A percentile compares a stretch with the other conserved stretches of the same genome.
Conservation (phyloP, 2,329 filamentous ascomycete genomes). For the Orbilia javanica region DNA sequence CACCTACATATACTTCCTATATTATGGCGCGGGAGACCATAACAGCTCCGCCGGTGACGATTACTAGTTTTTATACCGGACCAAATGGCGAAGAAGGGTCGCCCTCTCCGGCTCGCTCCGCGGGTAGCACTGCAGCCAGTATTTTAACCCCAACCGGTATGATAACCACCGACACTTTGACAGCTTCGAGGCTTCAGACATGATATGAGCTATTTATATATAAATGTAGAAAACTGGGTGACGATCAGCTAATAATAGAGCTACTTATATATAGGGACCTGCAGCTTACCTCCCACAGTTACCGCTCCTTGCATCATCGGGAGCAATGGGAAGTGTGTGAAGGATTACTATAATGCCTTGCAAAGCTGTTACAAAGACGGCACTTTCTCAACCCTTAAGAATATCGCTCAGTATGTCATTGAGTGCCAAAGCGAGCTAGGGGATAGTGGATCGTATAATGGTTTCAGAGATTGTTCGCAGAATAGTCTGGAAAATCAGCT, state of each 20-base stretch:
- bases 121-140: slow-evolving; percentile 27
- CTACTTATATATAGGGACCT: slow-evolving; percentile 30
- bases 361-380: slow-evolving; percentile 28
- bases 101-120: neutral
- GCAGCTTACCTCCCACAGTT: slow-evolving; percentile 30
- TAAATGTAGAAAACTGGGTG: too few species aligned
- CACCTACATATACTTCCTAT: slow-evolving; percentile 27
- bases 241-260: neutral
- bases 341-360: slow-evolving; percentile 15
- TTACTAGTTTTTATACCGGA: slow-evolving; percentile 35
- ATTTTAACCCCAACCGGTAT: slow-evolving; percentile 42
- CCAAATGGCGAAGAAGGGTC: neutral
- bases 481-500: neutral
- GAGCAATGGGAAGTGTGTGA: slow-evolving; percentile 20
- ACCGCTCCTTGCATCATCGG: slow-evolving; percentile 35
- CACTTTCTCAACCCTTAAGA: slow-evolving; percentile 28
- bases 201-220: too few species aligned
- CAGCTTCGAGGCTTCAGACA: too few species aligned
- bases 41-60: slow-evolving; percentile 33
- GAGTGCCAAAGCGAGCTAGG: slow-evolving; percentile 30
- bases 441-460: slow-evolving; percentile 19
- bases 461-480: slow-evolving; percentile 32
- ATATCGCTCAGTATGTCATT: slow-evolving; percentile 39
- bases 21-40: slow-evolving; percentile 16
- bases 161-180: neutral